Evolutionary conservation across 148 eudicot species (phyloP).

Genomic region (Chenopodium berlandieri): DNA sequence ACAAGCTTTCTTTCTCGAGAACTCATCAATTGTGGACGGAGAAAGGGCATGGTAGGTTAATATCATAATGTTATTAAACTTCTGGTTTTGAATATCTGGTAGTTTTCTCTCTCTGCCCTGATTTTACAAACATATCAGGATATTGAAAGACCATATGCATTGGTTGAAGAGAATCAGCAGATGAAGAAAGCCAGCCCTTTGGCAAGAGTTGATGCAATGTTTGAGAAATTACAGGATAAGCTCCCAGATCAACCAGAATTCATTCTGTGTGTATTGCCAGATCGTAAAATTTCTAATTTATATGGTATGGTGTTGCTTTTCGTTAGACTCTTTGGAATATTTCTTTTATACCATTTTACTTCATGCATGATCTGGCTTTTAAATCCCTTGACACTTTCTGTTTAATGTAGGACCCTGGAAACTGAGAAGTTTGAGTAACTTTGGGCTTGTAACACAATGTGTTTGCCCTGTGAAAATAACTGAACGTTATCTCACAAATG

Average conservation of each 20-base stretch:
- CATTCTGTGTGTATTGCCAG: slow-evolving; percentile 84
- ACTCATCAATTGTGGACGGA: slow-evolving; percentile 62
- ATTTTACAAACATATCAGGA: slow-evolving; percentile 35
- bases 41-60: slow-evolving; percentile 77
- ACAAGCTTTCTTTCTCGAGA: slow-evolving; percentile 60
- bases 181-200: slow-evolving; percentile 52
- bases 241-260: slow-evolving; percentile 84
- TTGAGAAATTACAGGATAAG: slow-evolving; percentile 53
- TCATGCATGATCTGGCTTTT: background rate
- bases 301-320: slow-evolving; percentile 50
- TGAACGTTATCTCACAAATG: slow-evolving; percentile 84
- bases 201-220: slow-evolving; percentile 78
- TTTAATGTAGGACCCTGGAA: slow-evolving; percentile 86
- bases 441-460: slow-evolving; percentile 84
- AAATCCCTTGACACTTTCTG: background rate
- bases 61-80: background rate
- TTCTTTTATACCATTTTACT: slow-evolving; percentile 9
- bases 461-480: slow-evolving; percentile 72
- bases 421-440: slow-evolving; percentile 60
- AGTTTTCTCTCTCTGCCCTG: slow-evolving; percentile 10
- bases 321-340: background rate
- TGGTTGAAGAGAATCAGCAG: slow-evolving; percentile 69
- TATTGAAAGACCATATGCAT: slow-evolving; percentile 63
- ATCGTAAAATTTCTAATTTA: slow-evolving; percentile 65
- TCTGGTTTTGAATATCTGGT: slow-evolving; percentile 1